Base-by-base conservation (phyloP, 1,139 yeast genomes). In the Saccharomyces pastorianus region DNA sequence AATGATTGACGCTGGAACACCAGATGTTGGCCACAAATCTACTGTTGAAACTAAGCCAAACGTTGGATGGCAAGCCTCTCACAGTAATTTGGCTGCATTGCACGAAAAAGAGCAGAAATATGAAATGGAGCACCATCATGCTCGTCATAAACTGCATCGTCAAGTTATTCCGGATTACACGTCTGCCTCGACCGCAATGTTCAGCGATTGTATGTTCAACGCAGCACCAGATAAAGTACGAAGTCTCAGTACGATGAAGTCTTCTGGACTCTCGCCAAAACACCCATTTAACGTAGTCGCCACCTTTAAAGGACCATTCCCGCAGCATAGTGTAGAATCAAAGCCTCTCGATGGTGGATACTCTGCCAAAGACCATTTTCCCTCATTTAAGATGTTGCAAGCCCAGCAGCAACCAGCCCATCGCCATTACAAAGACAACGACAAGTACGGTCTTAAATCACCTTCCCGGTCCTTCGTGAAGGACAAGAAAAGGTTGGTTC, bases 401-500 rank as follows among this genome's bases (percentile, higher is more conserved):
- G 53, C 56, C 2, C 41, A 50, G 20, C 54, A 58, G 14, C 53
- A 48, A 27, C 41, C 56, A 8, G 46, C 55, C 8, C 49, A 53
- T 17, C 53, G 46, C 8, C 51, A 29, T 27, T 34, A 23, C 11
- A 41, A 27, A 25, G 47, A 42, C 38, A 47, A 48, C 42, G 50
- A 48, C 23, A 54, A 20, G 31, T 20, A 20, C 44, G 51, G 31
- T 41, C 51, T 34, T 8, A 29, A 28, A 17, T 25, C 26, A n/a
- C 48, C 48, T 6, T 42, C 51, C 8, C 51, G 42, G 20, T 34
- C 41, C 3, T 50, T 29, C 23, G 51, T 47, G 2, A 50, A 47
- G 47, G 55, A 49, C 34, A 49, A 51, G 28, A 64, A 62, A 48
- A 55, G 69, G 49, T 48, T 66, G 27, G 69, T 64, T 2, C 56